Evolutionary conservation across 1,139 yeast genomes (phyloP), one percentile per base, ranked within the genome.

Genomic region (Magnusiomyces sp.): DNA sequence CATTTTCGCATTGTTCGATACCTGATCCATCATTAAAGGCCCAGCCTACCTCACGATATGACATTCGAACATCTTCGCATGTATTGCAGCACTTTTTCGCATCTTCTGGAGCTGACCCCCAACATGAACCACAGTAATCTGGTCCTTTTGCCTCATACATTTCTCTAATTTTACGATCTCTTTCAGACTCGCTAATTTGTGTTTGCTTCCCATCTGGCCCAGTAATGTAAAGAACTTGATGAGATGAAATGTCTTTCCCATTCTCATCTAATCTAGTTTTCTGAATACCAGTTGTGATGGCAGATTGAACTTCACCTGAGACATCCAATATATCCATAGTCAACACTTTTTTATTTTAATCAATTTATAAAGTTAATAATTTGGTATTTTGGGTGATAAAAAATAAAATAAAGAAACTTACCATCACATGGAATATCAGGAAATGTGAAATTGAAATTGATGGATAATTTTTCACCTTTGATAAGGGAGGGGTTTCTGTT

Each of bases 1-100:
- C 96, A 9, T 71, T 71, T 63, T 87, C 96, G 74, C 98, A 92
- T 68, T 90, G 97, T 55, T 80, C 87, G 53, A 92, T 79, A 54
- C 85, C 80, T 49, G 76, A 73, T 51, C 97, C 97, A 63, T 92
- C 97, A 59, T 70, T 83, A 66, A 92, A 90, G 2, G 85, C 92
- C 98, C 98, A 92, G 34, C 79, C 80, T 29, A 71, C 75, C 19
- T 75, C 76, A 23, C 86, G 81, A 63, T 90, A 92, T 1, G 97
- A 96, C 58, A 74, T 68, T 54, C 80, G 79, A 37, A 92, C 95
- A 42, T 87, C 79, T 44, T 77, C 84, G 72, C 98, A 92, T 39
- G 83, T 77, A 64, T 89, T 86, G 68, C 98, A 92, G 69, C 97
- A 89, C 51, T 59, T 62, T 5, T 64, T 64, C 11, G 57, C 55